Evolutionary conservation across 768 basidiomycete species (phyloP).

Genomic region (Tylopilus rubrobrunneus): DNA sequence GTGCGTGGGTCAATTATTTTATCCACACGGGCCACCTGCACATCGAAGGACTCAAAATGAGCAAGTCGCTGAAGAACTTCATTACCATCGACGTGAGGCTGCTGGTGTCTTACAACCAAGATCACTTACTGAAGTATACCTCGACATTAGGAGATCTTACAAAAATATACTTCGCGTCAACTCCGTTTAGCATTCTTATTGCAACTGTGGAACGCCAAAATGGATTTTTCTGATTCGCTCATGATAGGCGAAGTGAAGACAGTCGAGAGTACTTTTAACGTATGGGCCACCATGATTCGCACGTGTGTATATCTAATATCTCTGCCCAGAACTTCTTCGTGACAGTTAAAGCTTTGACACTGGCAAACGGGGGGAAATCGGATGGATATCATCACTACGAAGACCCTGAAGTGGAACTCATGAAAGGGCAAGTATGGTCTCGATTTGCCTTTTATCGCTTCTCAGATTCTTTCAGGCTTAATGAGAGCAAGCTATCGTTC

Average conservation of each 20-base stretch:
- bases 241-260: slow-evolving; percentile 88
- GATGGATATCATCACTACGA: slow-evolving; percentile 67
- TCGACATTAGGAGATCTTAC: slow-evolving; percentile 69
- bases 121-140: slow-evolving; percentile 1
- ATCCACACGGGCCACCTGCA: slow-evolving; percentile 97
- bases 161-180: slow-evolving; percentile 80
- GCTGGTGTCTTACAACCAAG: background rate
- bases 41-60: slow-evolving; percentile 99
- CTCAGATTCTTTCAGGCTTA: slow-evolving; percentile 47
- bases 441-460: slow-evolving; percentile 1
- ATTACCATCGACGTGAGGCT: slow-evolving; percentile 85
- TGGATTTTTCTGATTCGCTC: slow-evolving; percentile 89
- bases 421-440: slow-evolving; percentile 46
- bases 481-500: slow-evolving; percentile 73
- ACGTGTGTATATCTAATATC: slow-evolving; percentile 1
- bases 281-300: slow-evolving; percentile 35
- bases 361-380: slow-evolving; percentile 43
- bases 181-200: slow-evolving; percentile 87
- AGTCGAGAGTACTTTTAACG: slow-evolving; percentile 82
- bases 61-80: slow-evolving; percentile 98
- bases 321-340: slow-evolving; percentile 86
- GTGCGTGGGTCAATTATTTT: slow-evolving; percentile 98
- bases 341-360: slow-evolving; percentile 74
- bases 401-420: slow-evolving; percentile 63
- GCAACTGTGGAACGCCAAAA: slow-evolving; percentile 87